phyloP scores from a whole-genome alignment of 164 flowering plant species.

The Euptelea pleiosperma region DNA sequence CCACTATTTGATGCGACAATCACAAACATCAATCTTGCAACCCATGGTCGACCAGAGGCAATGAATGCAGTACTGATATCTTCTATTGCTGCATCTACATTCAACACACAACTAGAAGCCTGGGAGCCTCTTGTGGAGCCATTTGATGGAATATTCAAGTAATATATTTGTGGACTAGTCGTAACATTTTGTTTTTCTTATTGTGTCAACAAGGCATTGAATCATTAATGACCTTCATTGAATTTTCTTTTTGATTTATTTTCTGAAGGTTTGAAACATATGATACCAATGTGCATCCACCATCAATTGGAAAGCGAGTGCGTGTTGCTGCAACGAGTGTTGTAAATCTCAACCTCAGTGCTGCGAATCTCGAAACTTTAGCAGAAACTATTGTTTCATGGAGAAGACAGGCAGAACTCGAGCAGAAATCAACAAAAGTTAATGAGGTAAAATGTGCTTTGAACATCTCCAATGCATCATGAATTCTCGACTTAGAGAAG shows the following conservation, averaged over 20 bases:
- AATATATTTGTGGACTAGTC: conserved; percentile 8
- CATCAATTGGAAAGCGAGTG: conserved; percentile 61
- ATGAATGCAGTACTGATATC: conserved; percentile 93
- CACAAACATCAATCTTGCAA: conserved; percentile 86
- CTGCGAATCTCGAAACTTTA: conserved; percentile 78
- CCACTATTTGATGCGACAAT: conserved; percentile 87
- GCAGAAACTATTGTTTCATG: conserved; percentile 68
- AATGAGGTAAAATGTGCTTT: conserved; percentile 44
- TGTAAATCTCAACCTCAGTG: conserved; percentile 77
- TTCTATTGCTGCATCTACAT: conserved; percentile 96
- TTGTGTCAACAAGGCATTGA: background rate
- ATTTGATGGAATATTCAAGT: conserved; percentile 99
- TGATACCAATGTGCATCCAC: conserved; percentile 37
- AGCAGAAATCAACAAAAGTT: conserved; percentile 53
- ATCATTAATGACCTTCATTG: background rate
- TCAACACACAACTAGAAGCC: conserved; percentile 82
- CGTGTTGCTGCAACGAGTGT: conserved; percentile 84
- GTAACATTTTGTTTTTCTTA: background rate
- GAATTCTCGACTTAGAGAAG: background rate
- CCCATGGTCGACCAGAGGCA: conserved; percentile 82
- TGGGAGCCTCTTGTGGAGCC: conserved; percentile 99
- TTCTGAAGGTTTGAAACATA: conserved; percentile 82
- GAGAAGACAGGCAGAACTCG: conserved; percentile 77
- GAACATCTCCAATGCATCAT: background rate
- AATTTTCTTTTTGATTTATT: conserved; percentile 7